Conservation (phyloP, 139 green algal genomes). For the Dunaliella primolecta region DNA sequence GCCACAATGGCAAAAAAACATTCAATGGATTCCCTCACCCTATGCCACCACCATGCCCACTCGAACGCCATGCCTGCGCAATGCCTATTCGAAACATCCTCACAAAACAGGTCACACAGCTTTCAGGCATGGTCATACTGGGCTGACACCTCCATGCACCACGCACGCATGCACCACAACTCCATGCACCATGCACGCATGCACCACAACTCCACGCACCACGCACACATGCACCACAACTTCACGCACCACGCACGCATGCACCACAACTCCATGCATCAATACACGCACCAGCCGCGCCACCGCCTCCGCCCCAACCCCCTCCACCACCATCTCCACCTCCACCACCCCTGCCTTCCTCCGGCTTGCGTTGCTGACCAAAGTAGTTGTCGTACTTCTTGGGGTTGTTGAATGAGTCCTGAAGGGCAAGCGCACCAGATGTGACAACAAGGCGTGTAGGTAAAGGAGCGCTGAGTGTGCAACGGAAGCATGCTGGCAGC, state of each 20-base stretch:
- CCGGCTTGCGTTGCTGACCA: slow-evolving; percentile 4
- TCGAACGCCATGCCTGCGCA: too few species aligned
- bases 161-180: too few species aligned
- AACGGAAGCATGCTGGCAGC: not conserved
- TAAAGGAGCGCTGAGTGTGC: not conserved
- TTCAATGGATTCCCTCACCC: too few species aligned
- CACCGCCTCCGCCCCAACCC: slow-evolving; percentile 5
- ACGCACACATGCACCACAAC: not conserved
- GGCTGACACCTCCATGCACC: too few species aligned
- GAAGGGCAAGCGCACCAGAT: not conserved
- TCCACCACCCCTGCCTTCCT: not conserved
- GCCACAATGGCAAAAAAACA: too few species aligned
- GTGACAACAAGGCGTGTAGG: too few species aligned
- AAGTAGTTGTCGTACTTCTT: slow-evolving; percentile 22
- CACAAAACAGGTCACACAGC: too few species aligned
- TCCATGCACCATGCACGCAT: too few species aligned
- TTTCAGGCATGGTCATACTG: too few species aligned
- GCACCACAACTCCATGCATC: not conserved
- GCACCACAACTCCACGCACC: not conserved
- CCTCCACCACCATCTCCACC: not conserved
- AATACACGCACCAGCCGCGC: not conserved
- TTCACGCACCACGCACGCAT: not conserved
- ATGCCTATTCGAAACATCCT: too few species aligned
- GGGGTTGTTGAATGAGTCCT: slow-evolving; percentile 10
- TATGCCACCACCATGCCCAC: too few species aligned